A percentile compares a stretch with the other conserved stretches of the same genome.
These are phyloP conservation scores for Aspergillus affinis DNA, from an alignment of 495 filamentous ascomycete species.

Conservation along the genomic window DNA sequence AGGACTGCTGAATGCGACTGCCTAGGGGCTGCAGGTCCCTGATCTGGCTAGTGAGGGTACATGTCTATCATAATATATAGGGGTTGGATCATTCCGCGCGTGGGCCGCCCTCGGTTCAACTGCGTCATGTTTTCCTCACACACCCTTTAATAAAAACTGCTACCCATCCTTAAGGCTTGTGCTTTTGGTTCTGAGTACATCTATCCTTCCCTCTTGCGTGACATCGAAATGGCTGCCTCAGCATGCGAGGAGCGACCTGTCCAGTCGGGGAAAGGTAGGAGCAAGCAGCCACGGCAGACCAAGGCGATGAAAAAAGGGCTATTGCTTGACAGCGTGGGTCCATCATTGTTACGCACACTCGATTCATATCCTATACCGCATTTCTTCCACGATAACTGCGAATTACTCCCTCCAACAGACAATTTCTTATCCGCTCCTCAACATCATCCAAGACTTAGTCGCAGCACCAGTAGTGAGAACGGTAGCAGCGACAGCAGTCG, in stretches of 20 bases:
- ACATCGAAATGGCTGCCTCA: neutral
- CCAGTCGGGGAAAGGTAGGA: neutral
- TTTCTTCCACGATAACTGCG: neutral
- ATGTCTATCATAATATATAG: neutral
- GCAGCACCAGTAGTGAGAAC: neutral
- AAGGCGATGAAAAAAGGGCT: neutral
- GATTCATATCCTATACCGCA: neutral
- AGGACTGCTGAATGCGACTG: constrained; percentile 3
- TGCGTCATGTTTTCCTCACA: neutral
- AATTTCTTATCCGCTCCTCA: neutral
- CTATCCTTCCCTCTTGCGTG: neutral
- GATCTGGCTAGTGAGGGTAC: neutral
- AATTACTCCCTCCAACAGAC: neutral
- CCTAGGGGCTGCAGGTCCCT: neutral
- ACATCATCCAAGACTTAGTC: neutral
- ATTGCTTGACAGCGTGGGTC: neutral
- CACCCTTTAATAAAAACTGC: neutral
- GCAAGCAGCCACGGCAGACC: neutral
- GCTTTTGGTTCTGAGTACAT: neutral
- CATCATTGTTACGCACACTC: neutral
- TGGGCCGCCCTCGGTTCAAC: neutral
- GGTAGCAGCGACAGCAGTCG: constrained; percentile 6
- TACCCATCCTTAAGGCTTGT: neutral
- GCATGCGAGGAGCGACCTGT: neutral
- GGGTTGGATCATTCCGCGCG: neutral